Base-by-base conservation (phyloP, 495 filamentous ascomycete species). In the Daldinia bambusicola region DNA sequence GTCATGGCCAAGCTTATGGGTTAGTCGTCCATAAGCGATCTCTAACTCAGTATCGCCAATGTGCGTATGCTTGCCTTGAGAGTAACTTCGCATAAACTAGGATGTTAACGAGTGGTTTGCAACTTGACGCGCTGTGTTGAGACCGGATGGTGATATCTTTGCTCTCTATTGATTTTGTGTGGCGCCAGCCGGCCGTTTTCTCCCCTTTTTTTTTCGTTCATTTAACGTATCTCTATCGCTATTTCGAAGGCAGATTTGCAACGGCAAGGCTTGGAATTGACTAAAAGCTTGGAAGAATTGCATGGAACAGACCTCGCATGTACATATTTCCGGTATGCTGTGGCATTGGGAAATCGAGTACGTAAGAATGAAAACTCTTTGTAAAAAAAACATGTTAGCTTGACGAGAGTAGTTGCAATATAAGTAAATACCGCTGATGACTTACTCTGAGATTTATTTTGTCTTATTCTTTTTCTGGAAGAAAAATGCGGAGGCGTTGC, bases 11-110 rank as follows among this genome's bases (percentile, higher is more conserved):
- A 48, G 20, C n/a, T 48, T 48, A 16, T 10, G 20, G 10, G 43
- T 48, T 48, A 16, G 16, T 48, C 10, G 43, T 3, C 18, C n/a
- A 48, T 48, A 16, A 48, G 18, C 43, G 43, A 48, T 8, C 18
- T 16, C 16, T 48, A 48, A 48, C 9, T 48, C 43, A 18, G 43
- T 6, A 48, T 48, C 43, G 43, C 20, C 43, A 48, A 48, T 48
- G 43, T 48, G 16, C 16, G n/a, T n/a, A 48, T 48, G 43, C 8
- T 48, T 48, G 16, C 43, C 16, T 18, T 48, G 16, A 43, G 41
- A 48, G 43, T 48, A 10, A 48, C 43, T 16, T 20, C 4, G 18
- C 20, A 48, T 48, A 48, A 48, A 48, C 43, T 9, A 48, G 16
- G 16, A 18, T 18, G 8, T 16, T 45, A 18, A 12, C 18, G 16